Evolutionary conservation across 805 yeast species (phyloP).

Genomic region (Candida qinlingensis): DNA sequence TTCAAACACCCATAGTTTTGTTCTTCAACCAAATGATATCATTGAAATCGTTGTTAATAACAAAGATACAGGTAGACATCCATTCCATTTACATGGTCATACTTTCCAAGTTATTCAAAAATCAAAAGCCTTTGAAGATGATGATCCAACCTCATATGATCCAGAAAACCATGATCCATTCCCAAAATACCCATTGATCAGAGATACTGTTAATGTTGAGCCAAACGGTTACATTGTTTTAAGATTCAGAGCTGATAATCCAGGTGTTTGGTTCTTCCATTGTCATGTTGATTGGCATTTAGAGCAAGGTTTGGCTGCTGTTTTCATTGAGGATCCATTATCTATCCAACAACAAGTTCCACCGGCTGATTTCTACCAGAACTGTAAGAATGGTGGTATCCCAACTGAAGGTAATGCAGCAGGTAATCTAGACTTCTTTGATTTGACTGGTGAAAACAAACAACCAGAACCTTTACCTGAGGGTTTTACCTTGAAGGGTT

Average conservation of each 20-base stretch:
- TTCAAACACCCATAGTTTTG: conserved; percentile 57
- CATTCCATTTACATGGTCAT: conserved; percentile 76
- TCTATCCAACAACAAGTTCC: conserved; percentile 38
- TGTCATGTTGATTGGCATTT: conserved; percentile 88
- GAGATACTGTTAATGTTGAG: conserved; percentile 70
- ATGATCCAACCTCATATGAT: conserved; percentile 50
- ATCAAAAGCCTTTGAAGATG: conserved; percentile 46
- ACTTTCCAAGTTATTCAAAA: conserved; percentile 55
- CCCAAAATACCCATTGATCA: conserved; percentile 54
- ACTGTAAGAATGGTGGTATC: conserved; percentile 43
- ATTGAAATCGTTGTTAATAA: conserved; percentile 75
- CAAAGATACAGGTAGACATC: conserved; percentile 70
- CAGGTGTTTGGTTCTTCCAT: conserved; percentile 94
- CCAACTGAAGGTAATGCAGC: conserved; percentile 67
- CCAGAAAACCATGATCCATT: conserved; percentile 36
- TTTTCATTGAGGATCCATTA: conserved; percentile 66
- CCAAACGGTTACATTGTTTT: conserved; percentile 64
- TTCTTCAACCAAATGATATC: conserved; percentile 55
- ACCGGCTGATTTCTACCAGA: conserved; percentile 43
- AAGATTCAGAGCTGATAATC: conserved; percentile 78
- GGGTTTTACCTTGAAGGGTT: conserved; percentile 70
- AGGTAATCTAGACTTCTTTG: conserved; percentile 52
- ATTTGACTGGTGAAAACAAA: conserved; percentile 52
- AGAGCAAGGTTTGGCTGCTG: conserved; percentile 73
- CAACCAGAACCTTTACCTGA: conserved; percentile 61